These are phyloP conservation scores for Papiliotrema laurentii DNA, from an alignment of 1,284 basidiomycete genomes.

Conservation along the genomic window DNA sequence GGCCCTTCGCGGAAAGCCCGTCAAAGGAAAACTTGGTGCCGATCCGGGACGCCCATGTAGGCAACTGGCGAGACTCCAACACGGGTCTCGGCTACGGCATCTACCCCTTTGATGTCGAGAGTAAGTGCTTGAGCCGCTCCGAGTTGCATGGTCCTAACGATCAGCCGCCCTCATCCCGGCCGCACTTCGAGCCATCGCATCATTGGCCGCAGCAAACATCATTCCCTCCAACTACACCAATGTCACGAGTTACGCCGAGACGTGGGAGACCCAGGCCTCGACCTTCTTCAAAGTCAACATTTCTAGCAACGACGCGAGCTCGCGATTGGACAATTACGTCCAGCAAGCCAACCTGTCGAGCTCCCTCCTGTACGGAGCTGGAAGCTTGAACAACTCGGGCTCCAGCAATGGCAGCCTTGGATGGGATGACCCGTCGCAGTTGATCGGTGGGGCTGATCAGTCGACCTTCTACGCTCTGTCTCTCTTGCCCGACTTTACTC, in stretches of 20 bases:
- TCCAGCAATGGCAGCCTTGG: conserved; percentile 1
- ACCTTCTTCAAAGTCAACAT: conserved; percentile 51
- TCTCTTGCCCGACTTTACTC: conserved; percentile 34
- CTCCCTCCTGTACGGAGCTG: conserved; percentile 18
- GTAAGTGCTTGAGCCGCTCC: conserved; percentile 13
- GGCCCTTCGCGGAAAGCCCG: conserved; percentile 44
- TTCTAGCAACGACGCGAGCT: conserved; percentile 32
- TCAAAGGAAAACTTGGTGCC: conserved; percentile 44
- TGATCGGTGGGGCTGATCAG: conserved; percentile 11
- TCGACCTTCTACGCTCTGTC: conserved; percentile 46
- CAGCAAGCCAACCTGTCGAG: conserved; percentile 15
- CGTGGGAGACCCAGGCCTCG: conserved; percentile 51
- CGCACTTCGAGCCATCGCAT: conserved; percentile 51
- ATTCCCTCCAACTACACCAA: conserved; percentile 39
- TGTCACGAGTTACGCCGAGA: conserved; percentile 36
- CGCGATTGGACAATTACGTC: conserved; percentile 50
- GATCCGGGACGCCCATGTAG: conserved; percentile 43
- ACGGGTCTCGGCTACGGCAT: conserved; percentile 52
- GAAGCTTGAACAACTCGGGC: conserved; percentile 17
- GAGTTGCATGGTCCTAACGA: not conserved
- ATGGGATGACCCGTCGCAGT: conserved; percentile 10
- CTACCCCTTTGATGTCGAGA: conserved; percentile 54
- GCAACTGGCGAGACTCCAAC: conserved; percentile 56
- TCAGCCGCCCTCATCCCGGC: conserved; percentile 52
- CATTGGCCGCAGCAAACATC: conserved; percentile 45